Percentiles rank a stretch among this genome's conserved stretches.
phyloP scores from a whole-genome alignment of 345 rosid species.

The Arabidopsis thaliana region TAIR10.1 NC_003071.7:15889001-15889500 shows the following conservation, averaged over 20 bases:
- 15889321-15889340: constrained; percentile 40
- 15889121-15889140: constrained; percentile 86
- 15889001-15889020: constrained; percentile 78
- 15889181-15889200: neutral
- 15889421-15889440: neutral
- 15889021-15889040: constrained; percentile 81
- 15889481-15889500: too few species aligned
- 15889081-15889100: constrained; percentile 87
- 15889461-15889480: too few species aligned
- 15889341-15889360: constrained; percentile 26
- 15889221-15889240: neutral
- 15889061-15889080: constrained; percentile 66
- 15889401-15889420: constrained; percentile 22
- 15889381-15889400: neutral
- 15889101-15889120: constrained; percentile 86
- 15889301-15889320: constrained; percentile 34
- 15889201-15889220: neutral
- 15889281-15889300: constrained; percentile 11
- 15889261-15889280: constrained; percentile 38
- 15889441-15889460: neutral
- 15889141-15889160: constrained; percentile 48
- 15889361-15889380: neutral
- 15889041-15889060: constrained; percentile 75
- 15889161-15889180: constrained; percentile 71
- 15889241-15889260: neutral